Evolutionary conservation across 176 grass and related monocot species (phyloP).

Genomic region (Carex myosuroides): DNA sequence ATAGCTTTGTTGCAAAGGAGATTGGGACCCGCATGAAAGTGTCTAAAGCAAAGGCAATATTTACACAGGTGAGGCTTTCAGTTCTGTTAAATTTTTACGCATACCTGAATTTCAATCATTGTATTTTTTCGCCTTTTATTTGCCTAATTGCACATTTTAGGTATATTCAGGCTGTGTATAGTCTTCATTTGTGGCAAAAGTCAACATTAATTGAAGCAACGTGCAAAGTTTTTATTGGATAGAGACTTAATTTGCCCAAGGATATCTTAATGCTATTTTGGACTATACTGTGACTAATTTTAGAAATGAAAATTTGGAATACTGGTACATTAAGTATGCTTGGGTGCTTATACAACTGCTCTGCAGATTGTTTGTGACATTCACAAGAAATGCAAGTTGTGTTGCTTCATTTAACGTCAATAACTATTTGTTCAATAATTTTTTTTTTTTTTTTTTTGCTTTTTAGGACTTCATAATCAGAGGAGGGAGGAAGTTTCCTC

Average conservation of each 20-base stretch:
- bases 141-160: background rate
- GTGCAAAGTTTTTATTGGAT: background rate
- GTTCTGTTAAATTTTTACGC: background rate
- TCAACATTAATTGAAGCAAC: background rate
- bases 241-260: background rate
- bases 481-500: slow-evolving; percentile 75
- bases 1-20: slow-evolving; percentile 80
- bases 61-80: slow-evolving; percentile 59
- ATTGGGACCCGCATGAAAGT: slow-evolving; percentile 60
- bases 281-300: background rate
- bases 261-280: background rate
- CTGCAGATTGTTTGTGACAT: background rate
- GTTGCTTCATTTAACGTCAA: background rate
- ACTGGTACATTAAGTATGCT: background rate
- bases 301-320: background rate
- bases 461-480: slow-evolving; percentile 92
- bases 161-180: background rate
- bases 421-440: background rate
- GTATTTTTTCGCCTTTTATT: background rate
- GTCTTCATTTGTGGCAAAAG: background rate
- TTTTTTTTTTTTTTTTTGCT: background rate
- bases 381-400: background rate
- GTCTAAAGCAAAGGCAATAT: slow-evolving; percentile 74
- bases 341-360: background rate
- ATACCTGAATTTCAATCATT: background rate